A percentile compares a stretch with the other conserved stretches of the same genome.
phyloP scores from a whole-genome alignment of 2,329 filamentous ascomycete genomes.

The Colletotrichum gigasporum region DNA sequence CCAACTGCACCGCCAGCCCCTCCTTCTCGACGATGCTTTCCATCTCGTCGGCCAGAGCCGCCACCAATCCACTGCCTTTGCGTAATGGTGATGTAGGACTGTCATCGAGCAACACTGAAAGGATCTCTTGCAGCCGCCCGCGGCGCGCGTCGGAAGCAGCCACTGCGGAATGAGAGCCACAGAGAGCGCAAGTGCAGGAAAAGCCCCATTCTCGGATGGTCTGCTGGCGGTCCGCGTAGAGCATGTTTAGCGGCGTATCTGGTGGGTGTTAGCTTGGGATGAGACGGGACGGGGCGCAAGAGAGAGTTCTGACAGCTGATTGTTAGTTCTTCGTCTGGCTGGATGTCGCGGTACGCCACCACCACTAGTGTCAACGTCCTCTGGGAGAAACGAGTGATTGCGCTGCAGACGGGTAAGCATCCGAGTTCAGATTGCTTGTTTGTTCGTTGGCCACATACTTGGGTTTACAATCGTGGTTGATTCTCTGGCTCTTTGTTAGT shows the following conservation, averaged over 20 bases:
- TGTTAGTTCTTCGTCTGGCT: constrained; percentile 45
- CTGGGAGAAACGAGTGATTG: constrained; percentile 43
- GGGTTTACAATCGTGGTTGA: constrained; percentile 48
- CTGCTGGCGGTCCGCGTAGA: constrained; percentile 34
- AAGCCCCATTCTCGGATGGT: constrained; percentile 39
- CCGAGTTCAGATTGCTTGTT: neutral
- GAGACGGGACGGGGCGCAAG: no score
- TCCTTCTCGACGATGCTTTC: constrained; percentile 34
- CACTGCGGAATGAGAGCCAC: constrained; percentile 29
- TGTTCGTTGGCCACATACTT: constrained; percentile 39
- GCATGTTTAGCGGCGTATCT: constrained; percentile 40
- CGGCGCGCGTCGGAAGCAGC: constrained; percentile 36
- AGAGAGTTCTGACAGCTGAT: constrained; percentile 43
- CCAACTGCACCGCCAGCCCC: constrained; percentile 35
- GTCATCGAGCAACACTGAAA: constrained; percentile 32
- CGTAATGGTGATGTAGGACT: no score
- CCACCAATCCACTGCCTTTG: no score
- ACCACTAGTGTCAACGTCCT: constrained; percentile 43
- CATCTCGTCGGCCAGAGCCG: constrained; percentile 33
- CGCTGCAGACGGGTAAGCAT: constrained; percentile 33
- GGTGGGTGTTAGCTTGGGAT: constrained; percentile 6
- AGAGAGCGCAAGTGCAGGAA: constrained; percentile 39
- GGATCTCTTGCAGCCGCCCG: constrained; percentile 34
- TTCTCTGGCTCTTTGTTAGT: constrained; percentile 35
- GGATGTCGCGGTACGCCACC: constrained; percentile 44